Evolutionary conservation across 306 rosid species (phyloP).

Genomic region (Quercus mongolica): DNA sequence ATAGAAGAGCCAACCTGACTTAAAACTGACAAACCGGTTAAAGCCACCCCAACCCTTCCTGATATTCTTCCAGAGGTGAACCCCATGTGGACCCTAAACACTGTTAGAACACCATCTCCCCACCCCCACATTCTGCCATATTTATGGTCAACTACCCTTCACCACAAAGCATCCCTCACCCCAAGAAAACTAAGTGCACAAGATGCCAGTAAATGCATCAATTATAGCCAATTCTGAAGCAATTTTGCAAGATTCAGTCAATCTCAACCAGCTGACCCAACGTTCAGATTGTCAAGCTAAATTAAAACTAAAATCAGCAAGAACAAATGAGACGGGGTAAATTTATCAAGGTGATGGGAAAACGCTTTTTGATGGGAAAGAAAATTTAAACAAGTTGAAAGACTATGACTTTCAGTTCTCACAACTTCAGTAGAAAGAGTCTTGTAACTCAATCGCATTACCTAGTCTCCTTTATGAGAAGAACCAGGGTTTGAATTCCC

Average conservation of each 20-base stretch:
- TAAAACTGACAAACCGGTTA: no score
- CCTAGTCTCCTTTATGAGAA: no score
- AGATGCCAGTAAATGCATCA: neutral
- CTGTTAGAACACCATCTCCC: no score
- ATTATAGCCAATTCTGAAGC: slow-evolving; percentile 1
- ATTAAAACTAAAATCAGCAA: neutral
- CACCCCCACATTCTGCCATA: no score
- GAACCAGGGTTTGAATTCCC: no score
- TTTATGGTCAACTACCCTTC: no score
- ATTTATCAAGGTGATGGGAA: neutral
- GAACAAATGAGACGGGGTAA: neutral
- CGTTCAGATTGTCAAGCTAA: neutral
- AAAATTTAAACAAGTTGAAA: neutral
- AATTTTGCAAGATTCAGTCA: slow-evolving; percentile 14
- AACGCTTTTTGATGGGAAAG: neutral
- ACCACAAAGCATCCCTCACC: no score
- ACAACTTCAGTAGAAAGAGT: neutral
- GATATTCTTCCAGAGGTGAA: no score
- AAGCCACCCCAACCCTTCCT: no score
- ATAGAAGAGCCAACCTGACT: no score
- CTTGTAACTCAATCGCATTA: no score
- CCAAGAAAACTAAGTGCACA: neutral
- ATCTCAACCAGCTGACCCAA: slow-evolving; percentile 4
- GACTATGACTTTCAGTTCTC: neutral
- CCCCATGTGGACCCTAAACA: no score